Evolutionary conservation across 495 filamentous ascomycete genomes (phyloP).

Genomic region (Trichoderma asperelloides): DNA sequence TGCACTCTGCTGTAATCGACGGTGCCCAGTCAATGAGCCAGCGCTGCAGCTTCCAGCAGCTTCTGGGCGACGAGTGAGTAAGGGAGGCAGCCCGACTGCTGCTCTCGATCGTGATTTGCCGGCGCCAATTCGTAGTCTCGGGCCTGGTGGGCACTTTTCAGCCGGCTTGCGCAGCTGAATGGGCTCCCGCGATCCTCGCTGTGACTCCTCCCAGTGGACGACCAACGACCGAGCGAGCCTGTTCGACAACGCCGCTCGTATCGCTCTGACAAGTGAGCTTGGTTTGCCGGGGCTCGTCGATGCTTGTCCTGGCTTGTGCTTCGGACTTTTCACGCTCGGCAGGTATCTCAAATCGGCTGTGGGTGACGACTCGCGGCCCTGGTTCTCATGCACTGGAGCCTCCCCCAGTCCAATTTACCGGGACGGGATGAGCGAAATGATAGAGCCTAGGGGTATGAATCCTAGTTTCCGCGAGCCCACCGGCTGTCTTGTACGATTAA

Average conservation of each 20-base stretch:
- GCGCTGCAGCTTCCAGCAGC: not conserved
- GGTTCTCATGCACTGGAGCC: not conserved
- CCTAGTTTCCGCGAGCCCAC: slow-evolving; percentile 1
- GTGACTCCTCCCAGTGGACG: not conserved
- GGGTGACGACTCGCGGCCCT: not conserved
- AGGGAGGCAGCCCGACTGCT: not conserved
- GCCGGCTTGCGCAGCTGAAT: not conserved
- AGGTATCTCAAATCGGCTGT: not conserved
- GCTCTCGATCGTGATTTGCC: not conserved
- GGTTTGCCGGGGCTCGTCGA: not conserved
- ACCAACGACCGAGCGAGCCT: slow-evolving; percentile 6
- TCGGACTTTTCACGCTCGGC: not conserved
- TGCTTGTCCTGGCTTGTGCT: not conserved
- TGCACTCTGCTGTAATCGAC: not conserved
- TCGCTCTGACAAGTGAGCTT: not conserved
- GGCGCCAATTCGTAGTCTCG: not conserved
- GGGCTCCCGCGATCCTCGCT: not conserved
- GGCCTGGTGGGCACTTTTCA: not conserved
- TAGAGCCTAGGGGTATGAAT: not conserved
- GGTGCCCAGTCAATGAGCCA: not conserved
- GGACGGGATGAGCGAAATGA: slow-evolving; percentile 10
- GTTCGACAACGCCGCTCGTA: not conserved
- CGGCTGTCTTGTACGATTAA: not conserved
- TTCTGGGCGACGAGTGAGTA: not conserved
- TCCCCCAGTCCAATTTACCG: slow-evolving; percentile 8